Evolutionary conservation across 768 basidiomycete genomes (phyloP).

Genomic region (Rhizopogon vinicolor): DNA sequence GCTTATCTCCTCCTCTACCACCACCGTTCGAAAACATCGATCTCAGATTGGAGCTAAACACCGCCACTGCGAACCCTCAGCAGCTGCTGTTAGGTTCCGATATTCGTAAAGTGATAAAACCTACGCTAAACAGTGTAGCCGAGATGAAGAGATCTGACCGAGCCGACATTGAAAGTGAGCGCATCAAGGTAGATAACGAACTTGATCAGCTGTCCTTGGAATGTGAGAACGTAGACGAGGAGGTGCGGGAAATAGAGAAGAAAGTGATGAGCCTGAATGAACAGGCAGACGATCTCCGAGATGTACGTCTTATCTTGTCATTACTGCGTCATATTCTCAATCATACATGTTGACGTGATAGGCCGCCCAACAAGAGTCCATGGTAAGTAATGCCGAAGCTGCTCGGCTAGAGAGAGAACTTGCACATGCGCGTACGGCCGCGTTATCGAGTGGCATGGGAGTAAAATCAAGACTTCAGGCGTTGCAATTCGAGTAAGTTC

Average conservation of each 20-base stretch:
- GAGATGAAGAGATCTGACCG: constrained; percentile 69
- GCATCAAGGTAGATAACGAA: constrained; percentile 78
- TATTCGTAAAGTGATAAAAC: constrained; percentile 69
- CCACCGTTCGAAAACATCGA: constrained; percentile 69
- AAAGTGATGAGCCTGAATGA: constrained; percentile 66
- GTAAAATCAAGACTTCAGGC: constrained; percentile 76
- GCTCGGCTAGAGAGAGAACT: constrained; percentile 66
- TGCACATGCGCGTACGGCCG: constrained; percentile 69
- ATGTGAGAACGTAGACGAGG: constrained; percentile 80
- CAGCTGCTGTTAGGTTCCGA: constrained; percentile 66
- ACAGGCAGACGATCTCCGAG: constrained; percentile 77
- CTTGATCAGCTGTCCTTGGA: constrained; percentile 72
- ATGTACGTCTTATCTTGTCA: constrained; percentile 43
- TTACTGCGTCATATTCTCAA: not conserved
- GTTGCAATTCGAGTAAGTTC: constrained; percentile 67
- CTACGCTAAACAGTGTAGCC: constrained; percentile 66
- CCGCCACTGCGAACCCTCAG: constrained; percentile 66
- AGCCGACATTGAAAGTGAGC: constrained; percentile 68
- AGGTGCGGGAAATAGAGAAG: constrained; percentile 68
- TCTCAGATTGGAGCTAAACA: constrained; percentile 78
- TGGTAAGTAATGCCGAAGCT: constrained; percentile 62
- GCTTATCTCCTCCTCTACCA: constrained; percentile 70
- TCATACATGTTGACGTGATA: constrained; percentile 21
- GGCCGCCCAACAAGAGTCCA: constrained; percentile 76
- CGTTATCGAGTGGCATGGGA: constrained; percentile 76